phyloP scores from a whole-genome alignment of 73 alveolate genomes.

The Paramecium bursaria region DNA sequence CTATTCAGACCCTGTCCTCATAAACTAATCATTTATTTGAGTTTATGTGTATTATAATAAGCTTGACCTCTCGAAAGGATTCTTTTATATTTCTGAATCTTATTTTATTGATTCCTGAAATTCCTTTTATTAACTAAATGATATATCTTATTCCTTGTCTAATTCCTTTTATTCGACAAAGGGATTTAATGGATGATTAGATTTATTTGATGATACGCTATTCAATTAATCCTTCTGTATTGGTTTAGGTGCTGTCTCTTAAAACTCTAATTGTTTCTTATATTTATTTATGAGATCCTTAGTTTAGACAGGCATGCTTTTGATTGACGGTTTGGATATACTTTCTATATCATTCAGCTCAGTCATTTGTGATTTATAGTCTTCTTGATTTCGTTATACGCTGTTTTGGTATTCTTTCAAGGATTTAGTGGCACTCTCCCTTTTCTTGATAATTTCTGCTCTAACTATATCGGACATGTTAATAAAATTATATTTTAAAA shows the following conservation, averaged over 20 bases:
- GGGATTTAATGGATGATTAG: constrained; percentile 32
- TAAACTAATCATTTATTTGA: background rate
- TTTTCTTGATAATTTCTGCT: no score
- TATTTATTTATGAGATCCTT: constrained; percentile 39
- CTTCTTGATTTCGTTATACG: no score
- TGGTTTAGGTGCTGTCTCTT: background rate
- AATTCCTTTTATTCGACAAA: background rate
- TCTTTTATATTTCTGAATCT: background rate
- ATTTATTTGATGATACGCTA: background rate
- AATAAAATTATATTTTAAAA: no score
- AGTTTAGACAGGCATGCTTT: constrained; percentile 41
- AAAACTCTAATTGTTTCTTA: constrained; percentile 8
- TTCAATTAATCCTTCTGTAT: background rate
- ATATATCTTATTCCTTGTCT: constrained; percentile 4
- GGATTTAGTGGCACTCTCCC: no score
- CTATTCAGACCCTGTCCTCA: constrained; percentile 6
- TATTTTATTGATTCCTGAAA: background rate
- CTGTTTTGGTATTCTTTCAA: no score
- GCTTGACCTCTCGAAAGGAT: constrained; percentile 30
- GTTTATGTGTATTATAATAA: constrained; percentile 17
- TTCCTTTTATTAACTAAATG: background rate
- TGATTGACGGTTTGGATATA: constrained; percentile 37
- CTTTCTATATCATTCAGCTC: constrained; percentile 46
- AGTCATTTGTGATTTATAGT: no score
- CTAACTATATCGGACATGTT: no score